Evolutionary conservation across 108 stramenopile species (phyloP).

Genomic region (Nannochloropsis gaditana): DNA sequence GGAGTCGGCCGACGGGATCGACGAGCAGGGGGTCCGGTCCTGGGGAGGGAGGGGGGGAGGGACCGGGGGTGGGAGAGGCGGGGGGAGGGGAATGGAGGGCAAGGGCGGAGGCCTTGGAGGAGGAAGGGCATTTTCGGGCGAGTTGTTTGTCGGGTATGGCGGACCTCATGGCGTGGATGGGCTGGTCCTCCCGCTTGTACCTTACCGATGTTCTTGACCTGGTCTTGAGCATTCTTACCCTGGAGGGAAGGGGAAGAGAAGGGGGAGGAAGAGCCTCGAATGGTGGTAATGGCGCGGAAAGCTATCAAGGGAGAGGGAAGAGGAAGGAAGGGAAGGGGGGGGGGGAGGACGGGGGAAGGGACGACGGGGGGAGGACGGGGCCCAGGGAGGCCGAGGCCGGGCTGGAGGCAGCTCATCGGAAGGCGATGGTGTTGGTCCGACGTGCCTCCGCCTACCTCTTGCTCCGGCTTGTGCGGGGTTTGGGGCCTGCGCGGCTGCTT

Average conservation of each 20-base stretch:
- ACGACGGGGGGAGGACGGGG: background rate
- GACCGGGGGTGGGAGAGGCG: background rate
- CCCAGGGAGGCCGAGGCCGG: background rate
- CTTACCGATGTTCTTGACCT: background rate
- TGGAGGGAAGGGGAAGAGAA: background rate
- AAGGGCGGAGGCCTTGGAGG: background rate
- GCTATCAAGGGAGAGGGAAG: background rate
- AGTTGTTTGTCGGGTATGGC: constrained; percentile 19
- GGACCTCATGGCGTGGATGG: background rate
- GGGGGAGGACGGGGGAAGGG: background rate
- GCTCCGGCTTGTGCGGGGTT: background rate
- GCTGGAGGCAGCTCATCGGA: background rate
- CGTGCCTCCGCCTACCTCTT: background rate
- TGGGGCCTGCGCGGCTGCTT: background rate
- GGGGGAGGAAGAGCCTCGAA: background rate
- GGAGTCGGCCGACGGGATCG: background rate
- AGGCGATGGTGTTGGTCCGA: background rate
- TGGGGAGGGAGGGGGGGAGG: background rate
- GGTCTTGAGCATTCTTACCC: background rate
- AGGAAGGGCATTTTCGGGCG: background rate
- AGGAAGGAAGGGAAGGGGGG: background rate
- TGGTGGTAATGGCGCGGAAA: background rate
- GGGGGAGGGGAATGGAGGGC: background rate
- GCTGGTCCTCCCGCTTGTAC: background rate
- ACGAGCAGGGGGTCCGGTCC: background rate